Evolutionary conservation across 768 basidiomycete genomes (phyloP), one percentile per base, ranked within the genome.

Genomic region (Amanita thiersii): DNA sequence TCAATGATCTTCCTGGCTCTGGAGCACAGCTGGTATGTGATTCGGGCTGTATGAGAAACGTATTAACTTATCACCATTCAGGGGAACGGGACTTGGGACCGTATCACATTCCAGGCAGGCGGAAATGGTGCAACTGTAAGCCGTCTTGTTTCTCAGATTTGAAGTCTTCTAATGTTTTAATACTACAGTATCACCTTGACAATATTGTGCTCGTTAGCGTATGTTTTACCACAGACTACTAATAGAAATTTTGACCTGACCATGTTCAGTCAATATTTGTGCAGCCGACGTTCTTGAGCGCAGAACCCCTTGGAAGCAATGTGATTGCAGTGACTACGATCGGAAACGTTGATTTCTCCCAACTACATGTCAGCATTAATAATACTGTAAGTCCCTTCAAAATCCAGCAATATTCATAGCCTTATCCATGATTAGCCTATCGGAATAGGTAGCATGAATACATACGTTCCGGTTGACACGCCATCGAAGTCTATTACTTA

Each of bases 401-500:
- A 11, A 39, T 40, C 19, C 37, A 25, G 21, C 30, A 26, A 15
- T 9, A 11, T 3, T 9, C 8, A 25, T 14, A 20, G 12, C 5
- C 20, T 12, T 12, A 19, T 12, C 24, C 12, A 32, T 42, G 23
- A 23, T 43, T n/a, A 17, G 10, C n/a, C 30, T 14, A 34, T 20
- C 4, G 3, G 17, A 70, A 68, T 29, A 48, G 9, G 38, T 69
- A 61, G 56, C 43, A 52, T 50, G 5, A 64, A 58, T 2, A 63
- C 64, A 1, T 69, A 68, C 47, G 40, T 44, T 37, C 73, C 74
- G 0, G 46, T 62, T n/a, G 72, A 72, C 45, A 66, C 70, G 1
- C 72, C 73, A 2, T 50, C 66, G 5, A 60, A 62, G 44, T 63
- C 66, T 7, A 69, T 76, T 48, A 73, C 69, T 8, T 75, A 76